Evolutionary conservation across 1,139 yeast genomes (phyloP).

Genomic region (Protomyces gravidus): DNA sequence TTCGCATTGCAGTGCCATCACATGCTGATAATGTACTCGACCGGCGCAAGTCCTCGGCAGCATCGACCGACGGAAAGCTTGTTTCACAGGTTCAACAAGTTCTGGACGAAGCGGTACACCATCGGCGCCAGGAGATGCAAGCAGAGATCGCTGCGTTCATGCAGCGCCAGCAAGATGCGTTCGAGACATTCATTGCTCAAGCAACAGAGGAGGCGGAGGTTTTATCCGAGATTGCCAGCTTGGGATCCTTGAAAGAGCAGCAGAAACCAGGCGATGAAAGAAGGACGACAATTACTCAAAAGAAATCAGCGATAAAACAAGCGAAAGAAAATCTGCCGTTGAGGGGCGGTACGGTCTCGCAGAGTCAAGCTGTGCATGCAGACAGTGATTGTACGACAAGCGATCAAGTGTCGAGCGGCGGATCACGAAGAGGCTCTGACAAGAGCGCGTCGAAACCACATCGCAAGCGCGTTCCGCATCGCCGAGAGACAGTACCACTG

Average conservation of each 20-base stretch:
- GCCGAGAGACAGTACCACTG: constrained; percentile 14
- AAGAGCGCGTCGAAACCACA: background rate
- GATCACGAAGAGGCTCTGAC: background rate
- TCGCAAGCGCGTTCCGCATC: constrained; percentile 2
- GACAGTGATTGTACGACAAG: background rate
- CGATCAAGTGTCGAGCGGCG: background rate
- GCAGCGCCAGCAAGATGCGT: background rate
- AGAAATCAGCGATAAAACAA: background rate
- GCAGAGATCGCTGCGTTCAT: constrained; percentile 3
- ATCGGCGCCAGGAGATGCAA: constrained; percentile 8
- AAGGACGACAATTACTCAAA: background rate
- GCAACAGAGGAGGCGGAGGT: constrained; percentile 6
- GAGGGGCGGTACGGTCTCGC: too few relatives aligned
- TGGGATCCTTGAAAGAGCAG: background rate
- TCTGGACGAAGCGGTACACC: constrained; percentile 1
- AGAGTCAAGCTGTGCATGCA: background rate
- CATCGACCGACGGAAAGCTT: background rate
- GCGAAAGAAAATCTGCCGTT: background rate
- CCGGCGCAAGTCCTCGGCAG: background rate
- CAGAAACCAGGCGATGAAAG: background rate
- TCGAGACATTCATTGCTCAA: constrained; percentile 2
- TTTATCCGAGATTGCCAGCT: constrained; percentile 1
- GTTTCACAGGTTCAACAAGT: constrained; percentile 8
- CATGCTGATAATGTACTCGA: background rate
- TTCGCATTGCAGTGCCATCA: background rate